phyloP scores from a whole-genome alignment of 768 basidiomycete species.

The Boletales sp. region DNA sequence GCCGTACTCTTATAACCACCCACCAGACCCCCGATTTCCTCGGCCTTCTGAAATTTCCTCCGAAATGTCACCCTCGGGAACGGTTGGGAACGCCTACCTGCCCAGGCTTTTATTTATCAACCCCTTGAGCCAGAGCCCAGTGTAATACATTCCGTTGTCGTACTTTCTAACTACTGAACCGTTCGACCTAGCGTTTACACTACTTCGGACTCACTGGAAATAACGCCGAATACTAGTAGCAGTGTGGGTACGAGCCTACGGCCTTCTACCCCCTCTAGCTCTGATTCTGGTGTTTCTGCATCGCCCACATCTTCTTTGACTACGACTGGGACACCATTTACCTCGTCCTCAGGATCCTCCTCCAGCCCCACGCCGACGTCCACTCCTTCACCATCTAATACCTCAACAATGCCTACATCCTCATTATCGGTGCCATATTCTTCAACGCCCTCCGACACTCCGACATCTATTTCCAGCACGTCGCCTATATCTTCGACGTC shows the following conservation, averaged over 20 bases:
- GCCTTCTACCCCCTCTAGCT: conserved; percentile 5
- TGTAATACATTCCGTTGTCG: conserved; percentile 5
- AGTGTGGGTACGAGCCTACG: conserved; percentile 20
- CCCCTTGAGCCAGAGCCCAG: conserved; percentile 1
- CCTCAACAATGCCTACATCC: not conserved
- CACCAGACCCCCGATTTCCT: conserved; percentile 1
- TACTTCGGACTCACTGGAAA: not conserved
- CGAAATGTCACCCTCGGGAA: conserved; percentile 4
- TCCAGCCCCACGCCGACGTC: not conserved
- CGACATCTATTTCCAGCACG: not conserved
- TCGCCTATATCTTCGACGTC: not conserved
- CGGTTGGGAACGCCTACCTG: not conserved
- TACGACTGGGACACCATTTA: not conserved
- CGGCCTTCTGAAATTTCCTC: not conserved
- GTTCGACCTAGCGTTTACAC: conserved; percentile 1
- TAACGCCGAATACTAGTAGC: conserved; percentile 4
- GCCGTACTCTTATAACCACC: not conserved
- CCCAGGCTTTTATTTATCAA: not conserved
- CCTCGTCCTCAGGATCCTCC: conserved; percentile 1
- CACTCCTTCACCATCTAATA: not conserved
- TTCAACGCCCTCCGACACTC: not conserved
- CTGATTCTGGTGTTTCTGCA: conserved; percentile 16
- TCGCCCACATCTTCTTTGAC: not conserved
- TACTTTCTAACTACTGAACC: conserved; percentile 2
- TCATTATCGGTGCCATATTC: not conserved